Evolutionary conservation across 129 eudicot species (phyloP), one percentile per base, ranked within the genome.

Genomic region (Artemisia tridentata): DNA sequence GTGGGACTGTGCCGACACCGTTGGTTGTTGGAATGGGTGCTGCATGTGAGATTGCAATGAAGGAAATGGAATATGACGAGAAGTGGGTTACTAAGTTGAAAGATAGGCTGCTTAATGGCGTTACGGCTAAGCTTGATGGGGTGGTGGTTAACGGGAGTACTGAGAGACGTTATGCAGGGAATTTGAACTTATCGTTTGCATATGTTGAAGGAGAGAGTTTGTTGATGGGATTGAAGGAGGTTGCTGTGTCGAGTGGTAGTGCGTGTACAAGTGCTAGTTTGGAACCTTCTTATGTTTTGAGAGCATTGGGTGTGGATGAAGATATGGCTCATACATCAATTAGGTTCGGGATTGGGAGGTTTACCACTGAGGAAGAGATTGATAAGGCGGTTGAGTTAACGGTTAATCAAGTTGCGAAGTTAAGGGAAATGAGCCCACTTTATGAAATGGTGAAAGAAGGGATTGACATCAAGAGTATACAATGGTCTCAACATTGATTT

Each of bases 271-370:
- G 99, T 79, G 99, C 99, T 55, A 93, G 99, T 76, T 84, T 93
- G 78, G 99, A 93, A 80, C 99, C 97, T 2, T 89, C 97, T 5
- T 93, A 93, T 71, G 99, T 93, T 62, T 63, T 93, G 80, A 87
- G 99, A 67, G 99, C 99, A 1, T 81, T 93, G 81, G 99, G 99
- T 38, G 99, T 93, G 34, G 99, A 93, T 48, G 99, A 93, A 64
- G 99, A 93, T 63, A 93, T 93, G 99, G 99, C 99, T 0, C 99
- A 93, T 79, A 93, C 99, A 11, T 93, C 99, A 0, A 93, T 93
- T 57, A 77, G 99, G 85, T 93, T 90, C 64, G 99, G 97, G 54
- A 93, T 93, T 56, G 99, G 99, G 92, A 80, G 99, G 93, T 93
- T 93, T 54, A 93, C 99, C 1, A 93, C 99, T 1, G 99, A 93